These are phyloP conservation scores for Dioszegia aurantiaca DNA, from an alignment of 768 basidiomycete species.

Conservation along the genomic window DNA sequence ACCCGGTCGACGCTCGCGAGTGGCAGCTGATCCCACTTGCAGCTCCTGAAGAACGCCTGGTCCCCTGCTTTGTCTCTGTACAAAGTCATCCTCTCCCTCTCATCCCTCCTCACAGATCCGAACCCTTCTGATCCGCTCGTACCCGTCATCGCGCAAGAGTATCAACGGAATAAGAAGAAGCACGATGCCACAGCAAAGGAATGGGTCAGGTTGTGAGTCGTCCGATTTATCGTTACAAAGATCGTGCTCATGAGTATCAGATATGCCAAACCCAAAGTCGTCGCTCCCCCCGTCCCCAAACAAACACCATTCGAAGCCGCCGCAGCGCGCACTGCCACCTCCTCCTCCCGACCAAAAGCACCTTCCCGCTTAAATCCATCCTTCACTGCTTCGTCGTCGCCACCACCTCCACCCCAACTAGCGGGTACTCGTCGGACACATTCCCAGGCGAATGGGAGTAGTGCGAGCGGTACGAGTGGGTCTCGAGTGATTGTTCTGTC, in stretches of 20 bases:
- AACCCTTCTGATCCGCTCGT: constrained; percentile 63
- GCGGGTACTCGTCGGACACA: constrained; percentile 19
- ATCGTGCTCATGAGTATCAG: background rate
- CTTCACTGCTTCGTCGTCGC: background rate
- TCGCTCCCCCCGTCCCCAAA: constrained; percentile 1
- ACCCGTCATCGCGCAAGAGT: constrained; percentile 44
- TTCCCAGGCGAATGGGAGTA: constrained; percentile 7
- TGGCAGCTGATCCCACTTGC: constrained; percentile 42
- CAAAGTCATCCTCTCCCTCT: constrained; percentile 90
- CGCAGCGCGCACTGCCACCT: background rate
- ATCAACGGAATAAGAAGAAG: constrained; percentile 56
- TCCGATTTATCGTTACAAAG: background rate
- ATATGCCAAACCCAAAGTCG: constrained; percentile 7
- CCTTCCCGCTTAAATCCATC: constrained; percentile 2
- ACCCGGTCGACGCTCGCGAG: too few relatives aligned
- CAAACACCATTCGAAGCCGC: constrained; percentile 1
- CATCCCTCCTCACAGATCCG: constrained; percentile 86
- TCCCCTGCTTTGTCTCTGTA: constrained; percentile 88
- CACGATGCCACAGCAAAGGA: constrained; percentile 75
- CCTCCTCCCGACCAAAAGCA: background rate
- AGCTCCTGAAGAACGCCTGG: constrained; percentile 92
- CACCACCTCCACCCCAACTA: constrained; percentile 18
- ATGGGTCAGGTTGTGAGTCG: constrained; percentile 62
- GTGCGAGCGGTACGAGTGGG: background rate
- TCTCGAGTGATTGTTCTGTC: constrained; percentile 8